phyloP scores from a whole-genome alignment of 768 basidiomycete genomes.

The Termitomyces sp. region DNA sequence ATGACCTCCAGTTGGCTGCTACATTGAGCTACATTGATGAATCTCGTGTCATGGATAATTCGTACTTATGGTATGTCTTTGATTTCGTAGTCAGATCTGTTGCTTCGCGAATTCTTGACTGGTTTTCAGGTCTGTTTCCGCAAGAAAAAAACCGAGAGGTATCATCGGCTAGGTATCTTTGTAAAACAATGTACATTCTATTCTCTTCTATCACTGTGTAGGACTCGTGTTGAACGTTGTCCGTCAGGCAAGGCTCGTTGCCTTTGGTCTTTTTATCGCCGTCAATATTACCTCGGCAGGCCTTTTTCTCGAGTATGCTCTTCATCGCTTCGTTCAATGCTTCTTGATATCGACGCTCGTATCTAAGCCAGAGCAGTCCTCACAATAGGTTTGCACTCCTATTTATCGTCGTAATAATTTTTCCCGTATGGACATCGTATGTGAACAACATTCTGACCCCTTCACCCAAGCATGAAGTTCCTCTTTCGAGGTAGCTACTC shows the following conservation, averaged over 20 bases:
- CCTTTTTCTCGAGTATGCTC: slow-evolving; percentile 32
- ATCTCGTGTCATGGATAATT: slow-evolving; percentile 34
- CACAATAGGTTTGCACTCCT: slow-evolving; percentile 37
- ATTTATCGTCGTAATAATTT: slow-evolving; percentile 32
- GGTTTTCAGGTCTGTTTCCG: slow-evolving; percentile 29
- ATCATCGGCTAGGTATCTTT: slow-evolving; percentile 34
- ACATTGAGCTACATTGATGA: slow-evolving; percentile 39
- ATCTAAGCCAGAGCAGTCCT: slow-evolving; percentile 27
- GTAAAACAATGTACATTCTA: slow-evolving; percentile 35
- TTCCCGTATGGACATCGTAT: background rate
- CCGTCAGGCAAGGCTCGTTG: slow-evolving; percentile 30
- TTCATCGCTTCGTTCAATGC: background rate
- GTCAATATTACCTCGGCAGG: slow-evolving; percentile 30
- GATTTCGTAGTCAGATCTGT: too few relatives aligned
- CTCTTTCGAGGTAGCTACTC: background rate
- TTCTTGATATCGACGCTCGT: background rate
- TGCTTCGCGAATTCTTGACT: background rate
- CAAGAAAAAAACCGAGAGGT: slow-evolving; percentile 26
- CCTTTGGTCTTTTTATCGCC: slow-evolving; percentile 29
- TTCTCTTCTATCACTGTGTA: background rate
- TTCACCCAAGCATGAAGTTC: slow-evolving; percentile 29
- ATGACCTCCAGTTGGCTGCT: slow-evolving; percentile 28
- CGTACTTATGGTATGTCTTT: slow-evolving; percentile 34
- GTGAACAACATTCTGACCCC: background rate
- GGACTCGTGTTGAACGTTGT: background rate